Evolutionary conservation across 2,329 filamentous ascomycete genomes (phyloP).

Genomic region (Parastagonospora avenae): DNA sequence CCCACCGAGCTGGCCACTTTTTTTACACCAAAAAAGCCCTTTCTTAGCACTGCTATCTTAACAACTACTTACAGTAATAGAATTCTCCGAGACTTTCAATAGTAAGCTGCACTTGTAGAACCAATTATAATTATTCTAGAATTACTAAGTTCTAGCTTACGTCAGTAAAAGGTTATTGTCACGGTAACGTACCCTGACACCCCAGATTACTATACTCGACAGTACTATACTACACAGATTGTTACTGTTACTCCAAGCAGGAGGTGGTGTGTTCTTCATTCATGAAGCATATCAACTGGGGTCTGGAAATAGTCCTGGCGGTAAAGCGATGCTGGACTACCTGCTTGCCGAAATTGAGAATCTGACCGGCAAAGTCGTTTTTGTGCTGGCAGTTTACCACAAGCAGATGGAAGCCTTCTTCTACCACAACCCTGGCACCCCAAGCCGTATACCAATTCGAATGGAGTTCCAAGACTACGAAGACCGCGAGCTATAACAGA

Average conservation of each 20-base stretch:
- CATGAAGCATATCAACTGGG: slow-evolving; percentile 80
- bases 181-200: too few species aligned
- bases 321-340: slow-evolving; percentile 69
- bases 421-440: slow-evolving; percentile 72
- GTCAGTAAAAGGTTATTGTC: too few species aligned
- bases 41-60: too few species aligned
- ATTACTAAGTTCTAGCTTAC: too few species aligned
- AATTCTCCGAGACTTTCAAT: too few species aligned
- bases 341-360: slow-evolving; percentile 77
- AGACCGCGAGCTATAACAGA: slow-evolving; percentile 67
- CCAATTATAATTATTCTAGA: too few species aligned
- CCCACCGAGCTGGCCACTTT: too few species aligned
- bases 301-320: slow-evolving; percentile 62
- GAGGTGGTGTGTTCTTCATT: slow-evolving; percentile 75
- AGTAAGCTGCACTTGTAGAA: too few species aligned
- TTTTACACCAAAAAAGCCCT: too few species aligned
- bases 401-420: slow-evolving; percentile 80
- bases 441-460: slow-evolving; percentile 69
- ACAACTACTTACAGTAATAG: too few species aligned
- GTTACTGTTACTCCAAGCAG: slow-evolving; percentile 62
- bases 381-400: slow-evolving; percentile 74
- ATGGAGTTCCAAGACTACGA: slow-evolving; percentile 73
- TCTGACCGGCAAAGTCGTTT: slow-evolving; percentile 69
- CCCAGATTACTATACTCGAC: too few species aligned
- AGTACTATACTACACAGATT: too few species aligned